Percentiles rank a stretch among this genome's conserved stretches.
phyloP scores from a whole-genome alignment of 2,329 filamentous ascomycete species.

The Zalaria obscura region DNA sequence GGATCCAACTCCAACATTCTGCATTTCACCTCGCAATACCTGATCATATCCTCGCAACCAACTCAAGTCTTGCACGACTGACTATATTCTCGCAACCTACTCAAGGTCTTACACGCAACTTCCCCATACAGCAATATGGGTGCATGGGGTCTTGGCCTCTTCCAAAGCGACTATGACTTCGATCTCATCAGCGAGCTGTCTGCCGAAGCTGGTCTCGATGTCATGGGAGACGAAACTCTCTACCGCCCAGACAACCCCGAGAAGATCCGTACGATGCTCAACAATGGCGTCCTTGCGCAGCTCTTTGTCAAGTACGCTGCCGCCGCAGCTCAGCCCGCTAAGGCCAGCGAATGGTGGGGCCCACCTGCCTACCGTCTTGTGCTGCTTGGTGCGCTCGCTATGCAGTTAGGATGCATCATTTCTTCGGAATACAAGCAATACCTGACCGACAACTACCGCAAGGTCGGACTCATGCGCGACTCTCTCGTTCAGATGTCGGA shows the following conservation, averaged over 20 bases:
- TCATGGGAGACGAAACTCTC: background rate
- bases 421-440: background rate
- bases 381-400: background rate
- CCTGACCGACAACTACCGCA: background rate
- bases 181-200: conserved; percentile 1
- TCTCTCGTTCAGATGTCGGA: background rate
- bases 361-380: background rate
- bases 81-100: too few relatives aligned
- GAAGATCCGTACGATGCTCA: background rate
- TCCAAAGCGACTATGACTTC: conserved; percentile 5
- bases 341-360: background rate
- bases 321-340: background rate
- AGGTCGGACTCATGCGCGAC: background rate
- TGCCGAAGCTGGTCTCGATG: background rate
- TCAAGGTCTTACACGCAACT: too few relatives aligned
- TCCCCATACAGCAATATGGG: background rate
- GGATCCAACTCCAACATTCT: too few relatives aligned
- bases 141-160: conserved; percentile 1
- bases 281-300: background rate
- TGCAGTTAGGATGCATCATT: conserved; percentile 1
- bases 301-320: background rate
- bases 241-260: background rate
- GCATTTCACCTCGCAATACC: too few relatives aligned
- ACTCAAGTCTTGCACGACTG: too few relatives aligned
- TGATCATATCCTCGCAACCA: too few relatives aligned